Evolutionary conservation across 73 alveolate genomes (phyloP), one percentile per base, ranked within the genome.

Genomic region (Paramecium tetraurelia): DNA sequence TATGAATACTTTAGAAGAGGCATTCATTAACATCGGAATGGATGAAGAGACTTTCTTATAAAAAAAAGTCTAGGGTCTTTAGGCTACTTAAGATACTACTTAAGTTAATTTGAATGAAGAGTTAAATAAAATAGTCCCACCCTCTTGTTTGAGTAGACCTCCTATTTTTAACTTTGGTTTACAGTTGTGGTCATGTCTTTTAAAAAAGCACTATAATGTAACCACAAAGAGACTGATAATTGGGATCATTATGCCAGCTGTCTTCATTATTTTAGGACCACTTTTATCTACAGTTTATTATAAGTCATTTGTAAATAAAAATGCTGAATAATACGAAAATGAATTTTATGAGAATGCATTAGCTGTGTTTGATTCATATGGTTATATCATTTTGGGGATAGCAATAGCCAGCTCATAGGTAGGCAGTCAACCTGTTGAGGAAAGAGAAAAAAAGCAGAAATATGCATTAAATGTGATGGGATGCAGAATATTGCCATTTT

Each of bases 401-500:
- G 46, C 46, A 3, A 43, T 80, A 1, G 90, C 90, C 12, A 48
- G 76, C 16, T 72, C 86, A 16, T 72, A 72, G 31, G 27, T 72
- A 29, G 86, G 86, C 7, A 36, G 59, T 36, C 18, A 20, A 35
- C 86, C 86, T 16, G 86, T 72, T 16, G 57, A 72, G 35, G 86
- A 72, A 72, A 72, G 86, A 38, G 86, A 86, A 38, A 48, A 35
- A 27, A 86, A 86, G 9, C 40, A 63, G 33, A 86, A 86, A 86
- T 86, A 86, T 63, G 93, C 93, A 40, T 12, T 86, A 11, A 86
- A 86, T 68, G 93, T 86, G 7, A 86, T 86, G 93, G 93, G 93
- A 5, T 86, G 86, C 41, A 86, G 93, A 86, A 58, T 53, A 86
- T 21, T 86, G 36, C 93, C 93, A 22, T 86, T 58, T 58, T 86